Evolutionary conservation across 2,329 filamentous ascomycete genomes (phyloP).

Genomic region (Cladosporium colombiae): DNA sequence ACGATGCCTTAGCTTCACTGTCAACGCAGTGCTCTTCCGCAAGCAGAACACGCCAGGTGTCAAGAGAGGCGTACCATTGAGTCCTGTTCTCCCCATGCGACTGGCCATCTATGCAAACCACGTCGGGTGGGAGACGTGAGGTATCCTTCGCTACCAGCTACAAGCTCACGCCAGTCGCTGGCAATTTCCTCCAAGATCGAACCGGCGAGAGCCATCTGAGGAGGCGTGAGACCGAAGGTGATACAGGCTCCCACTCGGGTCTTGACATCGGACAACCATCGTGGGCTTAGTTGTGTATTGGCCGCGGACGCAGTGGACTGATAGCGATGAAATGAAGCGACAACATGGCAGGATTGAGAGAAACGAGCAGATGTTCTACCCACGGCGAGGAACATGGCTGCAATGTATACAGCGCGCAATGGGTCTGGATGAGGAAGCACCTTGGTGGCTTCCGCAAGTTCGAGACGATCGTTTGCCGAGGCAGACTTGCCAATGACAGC

Average conservation of each 20-base stretch:
- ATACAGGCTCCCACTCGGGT: constrained; percentile 72
- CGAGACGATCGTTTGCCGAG: constrained; percentile 1
- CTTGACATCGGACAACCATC: constrained; percentile 72
- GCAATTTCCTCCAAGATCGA: constrained; percentile 61
- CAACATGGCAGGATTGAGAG: neutral
- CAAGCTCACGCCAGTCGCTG: constrained; percentile 68
- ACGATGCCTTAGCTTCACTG: constrained; percentile 18
- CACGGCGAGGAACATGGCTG: constrained; percentile 7
- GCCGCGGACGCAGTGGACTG: constrained; percentile 24
- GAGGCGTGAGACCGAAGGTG: constrained; percentile 65
- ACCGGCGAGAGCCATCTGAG: constrained; percentile 61
- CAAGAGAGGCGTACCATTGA: constrained; percentile 52
- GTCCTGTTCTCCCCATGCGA: constrained; percentile 84
- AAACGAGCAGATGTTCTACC: constrained; percentile 5
- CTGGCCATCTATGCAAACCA: constrained; percentile 65
- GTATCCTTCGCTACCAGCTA: constrained; percentile 75
- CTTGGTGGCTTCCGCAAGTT: constrained; percentile 6
- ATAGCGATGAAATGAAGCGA: constrained; percentile 9
- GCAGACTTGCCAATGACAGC: neutral
- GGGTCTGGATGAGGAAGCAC: constrained; percentile 7
- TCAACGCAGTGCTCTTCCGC: constrained; percentile 9
- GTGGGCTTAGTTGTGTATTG: constrained; percentile 46
- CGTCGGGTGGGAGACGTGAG: constrained; percentile 63
- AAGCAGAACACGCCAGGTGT: neutral
- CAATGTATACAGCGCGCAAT: constrained; percentile 1